A percentile compares a stretch with the other conserved stretches of the same genome.
Evolutionary conservation across 305 asterid species (phyloP).

Genomic region (Petunia hybrid): DNA sequence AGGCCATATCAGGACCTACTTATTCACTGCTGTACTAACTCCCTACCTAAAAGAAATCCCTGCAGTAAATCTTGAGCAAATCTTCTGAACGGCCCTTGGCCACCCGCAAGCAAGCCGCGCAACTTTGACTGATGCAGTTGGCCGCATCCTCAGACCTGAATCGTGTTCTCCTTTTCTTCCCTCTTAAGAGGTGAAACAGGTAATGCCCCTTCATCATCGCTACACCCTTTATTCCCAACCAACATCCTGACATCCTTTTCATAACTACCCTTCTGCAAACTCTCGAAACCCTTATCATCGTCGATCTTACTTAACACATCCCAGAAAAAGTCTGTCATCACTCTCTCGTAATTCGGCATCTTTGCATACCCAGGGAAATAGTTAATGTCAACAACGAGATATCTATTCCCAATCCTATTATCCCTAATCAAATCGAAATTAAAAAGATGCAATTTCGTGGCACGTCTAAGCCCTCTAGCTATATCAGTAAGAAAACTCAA

Average conservation of each 20-base stretch:
- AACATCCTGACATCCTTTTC: slow-evolving; percentile 48
- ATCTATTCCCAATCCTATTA: slow-evolving; percentile 61
- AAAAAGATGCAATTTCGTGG: slow-evolving; percentile 61
- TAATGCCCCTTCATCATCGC: slow-evolving; percentile 51
- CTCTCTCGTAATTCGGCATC: slow-evolving; percentile 79
- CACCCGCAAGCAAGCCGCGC: background rate
- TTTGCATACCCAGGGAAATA: slow-evolving; percentile 86
- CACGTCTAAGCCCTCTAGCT: slow-evolving; percentile 62
- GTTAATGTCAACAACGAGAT: slow-evolving; percentile 77
- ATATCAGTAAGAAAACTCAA: slow-evolving; percentile 62
- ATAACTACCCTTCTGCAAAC: slow-evolving; percentile 34
- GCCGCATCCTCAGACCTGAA: slow-evolving; percentile 47
- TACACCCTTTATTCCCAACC: slow-evolving; percentile 55
- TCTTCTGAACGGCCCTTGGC: background rate
- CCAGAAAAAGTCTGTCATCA: slow-evolving; percentile 72
- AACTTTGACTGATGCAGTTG: background rate
- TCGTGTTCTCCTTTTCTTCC: slow-evolving; percentile 53
- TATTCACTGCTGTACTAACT: slow-evolving; percentile 51
- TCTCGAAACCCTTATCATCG: slow-evolving; percentile 33
- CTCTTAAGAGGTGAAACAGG: slow-evolving; percentile 52
- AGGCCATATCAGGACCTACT: slow-evolving; percentile 54
- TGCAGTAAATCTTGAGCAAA: slow-evolving; percentile 27
- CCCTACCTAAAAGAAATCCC: slow-evolving; percentile 43
- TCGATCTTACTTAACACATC: slow-evolving; percentile 48
- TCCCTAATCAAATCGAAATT: slow-evolving; percentile 87